phyloP scores from a whole-genome alignment of 495 filamentous ascomycete species.

The Barbatosphaeria neglecta region DNA sequence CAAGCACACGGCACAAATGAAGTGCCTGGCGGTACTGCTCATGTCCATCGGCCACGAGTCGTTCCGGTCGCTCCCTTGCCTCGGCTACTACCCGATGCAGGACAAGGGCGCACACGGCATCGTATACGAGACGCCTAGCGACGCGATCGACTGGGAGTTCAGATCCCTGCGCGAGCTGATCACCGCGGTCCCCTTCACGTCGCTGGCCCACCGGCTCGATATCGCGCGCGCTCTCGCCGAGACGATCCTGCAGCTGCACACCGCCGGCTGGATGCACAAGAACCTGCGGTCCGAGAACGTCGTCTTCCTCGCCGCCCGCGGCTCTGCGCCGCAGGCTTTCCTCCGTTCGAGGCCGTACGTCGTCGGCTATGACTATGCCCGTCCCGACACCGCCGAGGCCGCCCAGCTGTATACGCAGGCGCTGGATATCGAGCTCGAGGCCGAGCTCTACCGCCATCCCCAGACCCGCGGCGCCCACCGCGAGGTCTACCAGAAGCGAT shows the following conservation, averaged over 20 bases:
- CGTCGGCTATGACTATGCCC: slow-evolving; percentile 23
- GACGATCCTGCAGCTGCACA: slow-evolving; percentile 24
- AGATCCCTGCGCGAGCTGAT: slow-evolving; percentile 5
- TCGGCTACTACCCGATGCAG: slow-evolving; percentile 7
- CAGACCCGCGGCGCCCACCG: slow-evolving; percentile 8
- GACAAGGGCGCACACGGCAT: slow-evolving; percentile 4
- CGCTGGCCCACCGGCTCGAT: slow-evolving; percentile 2
- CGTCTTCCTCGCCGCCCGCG: slow-evolving; percentile 14
- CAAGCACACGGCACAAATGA: slow-evolving; percentile 2
- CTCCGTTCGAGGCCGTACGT: slow-evolving; percentile 13
- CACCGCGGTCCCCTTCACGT: background rate
- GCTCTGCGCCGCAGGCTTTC: slow-evolving; percentile 1
- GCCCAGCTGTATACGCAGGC: slow-evolving; percentile 12
- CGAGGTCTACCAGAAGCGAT: slow-evolving; percentile 12
- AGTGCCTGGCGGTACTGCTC: slow-evolving; percentile 9
- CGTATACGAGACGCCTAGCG: slow-evolving; percentile 1
- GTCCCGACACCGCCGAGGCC: slow-evolving; percentile 8
- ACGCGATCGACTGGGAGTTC: slow-evolving; percentile 2
- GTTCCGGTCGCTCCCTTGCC: slow-evolving; percentile 7
- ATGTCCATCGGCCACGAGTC: slow-evolving; percentile 7
- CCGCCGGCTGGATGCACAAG: slow-evolving; percentile 28
- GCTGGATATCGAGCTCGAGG: slow-evolving; percentile 6
- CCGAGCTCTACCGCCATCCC: slow-evolving; percentile 25
- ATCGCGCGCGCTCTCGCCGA: slow-evolving; percentile 16
- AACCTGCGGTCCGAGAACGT: slow-evolving; percentile 24